A percentile compares a stretch with the other conserved stretches of the same genome.
Evolutionary conservation across 2,329 filamentous ascomycete genomes (phyloP).

Genomic region (Monilinia fructigena): DNA sequence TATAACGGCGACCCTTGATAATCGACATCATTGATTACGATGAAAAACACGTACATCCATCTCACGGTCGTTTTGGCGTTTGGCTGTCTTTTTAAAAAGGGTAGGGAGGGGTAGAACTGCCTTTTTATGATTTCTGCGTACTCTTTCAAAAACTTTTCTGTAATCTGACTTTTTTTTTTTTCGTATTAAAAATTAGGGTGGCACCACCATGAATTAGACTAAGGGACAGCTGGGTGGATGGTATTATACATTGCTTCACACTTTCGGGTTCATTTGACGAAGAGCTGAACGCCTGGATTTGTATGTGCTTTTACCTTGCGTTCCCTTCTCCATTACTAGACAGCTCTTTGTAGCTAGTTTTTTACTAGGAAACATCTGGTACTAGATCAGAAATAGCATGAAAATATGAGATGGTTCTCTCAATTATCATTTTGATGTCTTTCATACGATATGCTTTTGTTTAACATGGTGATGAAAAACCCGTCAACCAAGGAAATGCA

Average conservation of each 20-base stretch:
- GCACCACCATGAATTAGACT: constrained; percentile 22
- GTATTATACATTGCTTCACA: constrained; percentile 25
- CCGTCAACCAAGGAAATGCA: neutral
- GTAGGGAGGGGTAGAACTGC: constrained; percentile 33
- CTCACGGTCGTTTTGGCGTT: constrained; percentile 40
- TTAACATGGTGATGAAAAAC: neutral
- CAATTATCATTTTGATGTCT: neutral
- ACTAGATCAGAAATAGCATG: constrained; percentile 15
- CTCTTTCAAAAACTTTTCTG: constrained; percentile 28
- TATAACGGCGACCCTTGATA: constrained; percentile 24
- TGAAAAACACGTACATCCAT: constrained; percentile 31
- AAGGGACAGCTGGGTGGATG: constrained; percentile 10
- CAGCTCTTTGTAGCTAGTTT: constrained; percentile 13
- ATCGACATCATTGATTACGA: constrained; percentile 21
- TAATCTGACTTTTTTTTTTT: constrained; percentile 30
- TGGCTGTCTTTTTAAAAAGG: constrained; percentile 29
- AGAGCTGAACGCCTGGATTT: constrained; percentile 18
- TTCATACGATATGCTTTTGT: neutral
- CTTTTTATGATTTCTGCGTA: constrained; percentile 31
- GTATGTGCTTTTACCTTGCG: constrained; percentile 17
- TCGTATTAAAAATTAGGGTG: constrained; percentile 31
- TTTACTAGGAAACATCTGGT: constrained; percentile 15
- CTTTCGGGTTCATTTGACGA: neutral
- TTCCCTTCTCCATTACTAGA: constrained; percentile 6
- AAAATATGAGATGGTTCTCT: constrained; percentile 15